Evolutionary conservation across 805 yeast genomes (phyloP).

Genomic region (Kodamaea lidongshanica): DNA sequence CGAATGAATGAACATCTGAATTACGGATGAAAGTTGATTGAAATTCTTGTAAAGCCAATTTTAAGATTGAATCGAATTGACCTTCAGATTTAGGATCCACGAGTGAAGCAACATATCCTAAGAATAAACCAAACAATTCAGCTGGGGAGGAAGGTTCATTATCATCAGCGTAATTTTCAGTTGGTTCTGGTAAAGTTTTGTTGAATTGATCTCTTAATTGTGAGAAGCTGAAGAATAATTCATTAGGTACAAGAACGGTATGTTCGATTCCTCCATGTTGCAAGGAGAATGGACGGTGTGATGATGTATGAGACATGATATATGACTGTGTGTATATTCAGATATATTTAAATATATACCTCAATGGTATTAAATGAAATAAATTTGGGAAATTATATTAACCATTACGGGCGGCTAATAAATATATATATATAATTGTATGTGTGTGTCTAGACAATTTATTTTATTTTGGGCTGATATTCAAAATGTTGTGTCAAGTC

Average conservation of each 20-base stretch:
- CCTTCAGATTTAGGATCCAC: conserved; percentile 39
- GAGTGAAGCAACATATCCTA: conserved; percentile 61
- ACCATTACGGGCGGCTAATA: too few species aligned
- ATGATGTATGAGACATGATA: conserved; percentile 11
- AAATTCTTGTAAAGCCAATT: conserved; percentile 71
- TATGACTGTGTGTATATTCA: conserved; percentile 3
- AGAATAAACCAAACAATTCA: conserved; percentile 76
- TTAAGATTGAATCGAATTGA: conserved; percentile 64
- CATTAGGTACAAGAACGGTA: conserved; percentile 79
- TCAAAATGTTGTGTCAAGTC: too few species aligned
- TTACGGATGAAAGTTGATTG: conserved; percentile 72
- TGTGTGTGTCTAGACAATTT: too few species aligned
- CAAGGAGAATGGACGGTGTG: conserved; percentile 70
- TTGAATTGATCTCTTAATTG: conserved; percentile 83
- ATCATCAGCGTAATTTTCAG: conserved; percentile 81
- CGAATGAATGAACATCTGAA: conserved; percentile 80
- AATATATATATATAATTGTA: too few species aligned
- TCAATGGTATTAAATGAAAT: too few species aligned
- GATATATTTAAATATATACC: too few species aligned
- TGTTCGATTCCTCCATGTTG: conserved; percentile 86
- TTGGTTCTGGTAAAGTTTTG: conserved; percentile 67
- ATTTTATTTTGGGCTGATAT: too few species aligned
- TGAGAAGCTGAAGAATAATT: conserved; percentile 69
- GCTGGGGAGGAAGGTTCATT: conserved; percentile 84
- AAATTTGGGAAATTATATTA: too few species aligned